These are phyloP conservation scores for Stachybotrys elegans DNA, from an alignment of 2,329 filamentous ascomycete species.

Conservation along the genomic window DNA sequence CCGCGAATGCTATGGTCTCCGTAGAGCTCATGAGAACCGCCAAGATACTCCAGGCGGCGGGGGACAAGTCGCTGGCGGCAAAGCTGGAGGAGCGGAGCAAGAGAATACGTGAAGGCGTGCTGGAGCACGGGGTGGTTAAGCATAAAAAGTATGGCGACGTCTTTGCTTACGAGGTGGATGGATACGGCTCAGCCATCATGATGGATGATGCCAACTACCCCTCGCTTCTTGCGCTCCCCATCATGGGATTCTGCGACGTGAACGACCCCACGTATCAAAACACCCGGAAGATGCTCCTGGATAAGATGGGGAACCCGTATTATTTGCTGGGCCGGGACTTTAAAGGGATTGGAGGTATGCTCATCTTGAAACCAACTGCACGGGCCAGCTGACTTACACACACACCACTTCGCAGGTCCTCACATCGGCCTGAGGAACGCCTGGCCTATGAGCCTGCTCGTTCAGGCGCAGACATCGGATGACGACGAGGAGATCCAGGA, in stretches of 20 bases:
- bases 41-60: conserved; percentile 57
- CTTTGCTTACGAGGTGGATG: conserved; percentile 85
- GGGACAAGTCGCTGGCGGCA: conserved; percentile 47
- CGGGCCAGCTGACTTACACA: conserved; percentile 10
- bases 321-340: conserved; percentile 74
- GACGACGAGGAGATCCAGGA: conserved; percentile 76
- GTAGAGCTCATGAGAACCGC: conserved; percentile 77
- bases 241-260: conserved; percentile 67
- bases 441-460: conserved; percentile 93
- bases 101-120: conserved; percentile 69
- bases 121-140: conserved; percentile 75
- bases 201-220: conserved; percentile 92
- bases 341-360: conserved; percentile 77
- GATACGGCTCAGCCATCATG: conserved; percentile 73
- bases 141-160: conserved; percentile 73
- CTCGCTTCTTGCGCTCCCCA: conserved; percentile 70
- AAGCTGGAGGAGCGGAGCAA: conserved; percentile 54
- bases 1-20: conserved; percentile 93
- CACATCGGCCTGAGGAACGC: conserved; percentile 82
- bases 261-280: conserved; percentile 76
- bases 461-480: conserved; percentile 85
- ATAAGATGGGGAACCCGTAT: conserved; percentile 78
- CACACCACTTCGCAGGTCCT: conserved; percentile 37
- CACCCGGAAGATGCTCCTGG: conserved; percentile 73
- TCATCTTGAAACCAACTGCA: conserved; percentile 6